Evolutionary conservation across 139 green algal genomes (phyloP).

Genomic region (Yamagishiella unicocca): DNA sequence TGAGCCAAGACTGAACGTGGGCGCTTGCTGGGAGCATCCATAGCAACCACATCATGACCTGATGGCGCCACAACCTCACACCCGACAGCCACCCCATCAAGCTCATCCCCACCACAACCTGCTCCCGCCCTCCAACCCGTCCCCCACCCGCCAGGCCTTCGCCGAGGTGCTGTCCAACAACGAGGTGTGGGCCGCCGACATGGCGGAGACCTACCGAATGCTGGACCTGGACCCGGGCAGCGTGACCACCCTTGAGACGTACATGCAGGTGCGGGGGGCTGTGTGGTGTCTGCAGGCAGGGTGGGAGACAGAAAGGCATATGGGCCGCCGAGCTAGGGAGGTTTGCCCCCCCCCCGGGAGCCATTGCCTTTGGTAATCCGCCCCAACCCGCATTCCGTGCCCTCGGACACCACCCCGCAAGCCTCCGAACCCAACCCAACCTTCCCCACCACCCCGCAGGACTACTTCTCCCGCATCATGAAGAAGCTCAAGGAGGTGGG

Average conservation of each 20-base stretch:
- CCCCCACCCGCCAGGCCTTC: conserved; percentile 78
- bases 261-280: conserved; percentile 76
- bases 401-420: no score
- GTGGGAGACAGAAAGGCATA: no score
- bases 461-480: conserved; percentile 96
- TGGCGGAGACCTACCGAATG: conserved; percentile 93
- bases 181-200: conserved; percentile 88
- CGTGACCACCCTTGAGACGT: conserved; percentile 87
- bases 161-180: conserved; percentile 91
- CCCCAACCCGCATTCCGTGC: no score
- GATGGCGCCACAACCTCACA: no score
- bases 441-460: conserved; percentile 58
- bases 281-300: no score
- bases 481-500: conserved; percentile 99
- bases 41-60: no score
- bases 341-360: no score
- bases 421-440: not conserved
- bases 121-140: not conserved
- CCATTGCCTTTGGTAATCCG: no score
- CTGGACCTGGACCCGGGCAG: conserved; percentile 88
- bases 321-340: no score
- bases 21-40: no score
- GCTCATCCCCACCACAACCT: not conserved
- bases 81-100: no score
- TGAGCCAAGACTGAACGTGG: no score